phyloP scores from a whole-genome alignment of 2,329 filamentous ascomycete genomes.

The Polychaeton citri region DNA sequence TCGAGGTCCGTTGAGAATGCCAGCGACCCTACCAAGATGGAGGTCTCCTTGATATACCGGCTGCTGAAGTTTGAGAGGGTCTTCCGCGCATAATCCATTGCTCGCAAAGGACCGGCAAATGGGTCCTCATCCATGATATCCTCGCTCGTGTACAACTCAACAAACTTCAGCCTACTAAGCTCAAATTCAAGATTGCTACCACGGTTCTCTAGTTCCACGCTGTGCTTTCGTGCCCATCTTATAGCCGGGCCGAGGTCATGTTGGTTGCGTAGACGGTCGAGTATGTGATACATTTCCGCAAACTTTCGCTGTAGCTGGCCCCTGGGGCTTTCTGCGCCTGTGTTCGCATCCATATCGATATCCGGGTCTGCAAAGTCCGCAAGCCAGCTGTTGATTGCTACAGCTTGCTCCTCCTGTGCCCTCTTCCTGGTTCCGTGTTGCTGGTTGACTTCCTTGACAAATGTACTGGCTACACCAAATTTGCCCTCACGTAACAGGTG shows the following conservation, averaged over 20 bases:
- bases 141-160: conserved; percentile 66
- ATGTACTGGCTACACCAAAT: conserved; percentile 75
- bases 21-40: conserved; percentile 69
- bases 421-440: conserved; percentile 1
- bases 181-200: conserved; percentile 95
- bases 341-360: conserved; percentile 23
- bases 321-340: conserved; percentile 22
- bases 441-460: conserved; percentile 55
- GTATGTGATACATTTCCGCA: conserved; percentile 77
- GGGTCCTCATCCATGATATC: conserved; percentile 30
- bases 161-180: conserved; percentile 74
- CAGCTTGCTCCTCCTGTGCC: neutral
- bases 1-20: conserved; percentile 63
- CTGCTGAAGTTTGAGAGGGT: conserved; percentile 63
- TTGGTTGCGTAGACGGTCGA: conserved; percentile 58
- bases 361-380: conserved; percentile 4
- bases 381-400: conserved; percentile 2
- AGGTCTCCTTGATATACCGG: conserved; percentile 65
- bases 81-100: conserved; percentile 60
- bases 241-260: conserved; percentile 74
- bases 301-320: conserved; percentile 63
- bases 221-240: conserved; percentile 66
- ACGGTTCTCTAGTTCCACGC: conserved; percentile 56
- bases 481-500: conserved; percentile 89
- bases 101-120: conserved; percentile 46